Evolutionary conservation across 176 grass and related monocot species (phyloP), one percentile per base, ranked within the genome.

Genomic region (Phragmites australis): DNA sequence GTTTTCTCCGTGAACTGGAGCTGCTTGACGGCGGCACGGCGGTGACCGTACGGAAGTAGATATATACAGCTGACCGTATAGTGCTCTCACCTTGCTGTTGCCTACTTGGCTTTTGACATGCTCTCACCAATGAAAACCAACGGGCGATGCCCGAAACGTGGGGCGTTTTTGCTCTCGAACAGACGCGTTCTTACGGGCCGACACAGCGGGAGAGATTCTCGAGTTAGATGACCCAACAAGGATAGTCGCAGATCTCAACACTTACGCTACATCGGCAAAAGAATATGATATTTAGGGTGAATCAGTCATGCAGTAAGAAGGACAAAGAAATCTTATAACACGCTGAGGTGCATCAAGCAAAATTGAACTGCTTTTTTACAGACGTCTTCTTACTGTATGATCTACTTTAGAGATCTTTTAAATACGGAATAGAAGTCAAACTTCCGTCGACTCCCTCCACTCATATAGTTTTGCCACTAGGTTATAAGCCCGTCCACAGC

Each of bases 61-160:
- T n/a, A n/a, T n/a, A n/a, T n/a, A n/a, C n/a, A n/a, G n/a, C n/a
- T n/a, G n/a, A n/a, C n/a, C n/a, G n/a, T n/a, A 52, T 16, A 48
- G 37, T 21, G 44, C 31, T 26, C 68, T 58, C 59, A 23, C 22
- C 18, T 64, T 50, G 58, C 19, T 37, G 59, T 79, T 52, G 30
- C 76, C 76, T 66, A 66, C 76, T 70, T 72, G 30, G 42, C 53
- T 69, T 53, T 60, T 41, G 64, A 70, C 64, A 41, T 55, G 42
- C 63, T 23, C 52, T 21, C 21, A 37, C 74, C 30, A 32, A 71
- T 22, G 21, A 40, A 14, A 84, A 53, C 0, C 39, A 57, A 55
- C 40, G 25, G 39, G 49, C 50, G 19, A 6, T 1, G 21, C 1
- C 25, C 27, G 8, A 56, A 77, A 77, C 64, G 45, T 73, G 32